Base-by-base conservation (phyloP, 2,329 filamentous ascomycete species). In the Sclerotinia sclerotiorum region DNA sequence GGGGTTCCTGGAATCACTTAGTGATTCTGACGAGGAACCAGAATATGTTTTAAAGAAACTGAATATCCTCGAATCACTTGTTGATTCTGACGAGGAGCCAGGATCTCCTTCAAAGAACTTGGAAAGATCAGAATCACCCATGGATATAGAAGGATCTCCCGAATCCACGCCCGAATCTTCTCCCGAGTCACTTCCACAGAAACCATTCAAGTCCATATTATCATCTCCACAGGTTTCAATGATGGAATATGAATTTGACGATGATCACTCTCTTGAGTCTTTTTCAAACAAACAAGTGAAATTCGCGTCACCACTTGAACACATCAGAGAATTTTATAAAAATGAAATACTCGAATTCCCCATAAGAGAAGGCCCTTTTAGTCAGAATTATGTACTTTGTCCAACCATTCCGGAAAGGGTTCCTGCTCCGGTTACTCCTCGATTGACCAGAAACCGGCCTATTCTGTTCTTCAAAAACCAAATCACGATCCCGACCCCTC, bases 401-500 rank as follows among this genome's bases (percentile, higher is more conserved):
- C 29, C 27, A 48, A 4, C 1, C 15, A 19, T 17, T 49, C 52
- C 52, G 32, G 29, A 35, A 42, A 42, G 17, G 7, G 19, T 21
- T 21, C 52, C 17, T 24, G 13, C 32, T 24, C 17, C 10, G 24
- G 39, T 5, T 29, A 21, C 39, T 13, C 29, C 29, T 35, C 29
- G 1, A 55, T 5, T 19, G 7, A 21, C 2, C 5, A 13, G 3
- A 10, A 55, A 2, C 2, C 8, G 4, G 13, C 29, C 35, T 35
- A 21, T n/a, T 8, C 4, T 35, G 8, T 35, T 13, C 17, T 42
- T 42, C 11, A n/a, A 39, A n/a, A 3, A n/a, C 2, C 3, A 48
- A 15, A 2, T 2, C 5, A 1, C 13, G 1, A 7, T 1, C 19
- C 19, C 27, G n/a, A 11, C 27, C 3, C 44, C 3, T 11, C 35